phyloP scores from a whole-genome alignment of 305 asterid genomes.

The Ruellia speciosa region DNA sequence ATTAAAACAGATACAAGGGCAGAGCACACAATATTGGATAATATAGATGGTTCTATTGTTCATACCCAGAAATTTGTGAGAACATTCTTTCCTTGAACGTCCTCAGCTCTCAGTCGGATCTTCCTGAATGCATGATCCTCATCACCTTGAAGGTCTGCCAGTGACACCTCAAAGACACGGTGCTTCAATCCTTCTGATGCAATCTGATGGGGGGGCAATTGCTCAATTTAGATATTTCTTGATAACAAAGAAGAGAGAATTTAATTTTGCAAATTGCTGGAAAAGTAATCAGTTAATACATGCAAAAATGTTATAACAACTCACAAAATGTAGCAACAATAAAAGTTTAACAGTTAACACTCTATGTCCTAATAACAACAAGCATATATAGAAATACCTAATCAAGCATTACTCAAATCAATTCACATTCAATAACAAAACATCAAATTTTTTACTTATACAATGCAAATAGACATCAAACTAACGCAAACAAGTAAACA shows the following conservation, averaged over 20 bases:
- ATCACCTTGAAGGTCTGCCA: conserved; percentile 75
- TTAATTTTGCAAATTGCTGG: too few relatives aligned
- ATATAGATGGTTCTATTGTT: neutral
- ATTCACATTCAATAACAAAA: too few relatives aligned
- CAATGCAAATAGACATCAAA: too few relatives aligned
- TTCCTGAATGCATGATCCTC: conserved; percentile 80
- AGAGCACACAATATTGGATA: neutral
- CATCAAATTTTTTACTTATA: too few relatives aligned
- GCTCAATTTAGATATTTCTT: neutral
- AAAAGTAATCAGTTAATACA: too few relatives aligned
- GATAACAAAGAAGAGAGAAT: neutral
- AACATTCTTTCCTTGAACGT: conserved; percentile 84
- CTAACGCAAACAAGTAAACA: too few relatives aligned
- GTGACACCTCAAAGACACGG: conserved; percentile 74
- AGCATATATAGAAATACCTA: too few relatives aligned
- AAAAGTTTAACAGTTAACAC: too few relatives aligned
- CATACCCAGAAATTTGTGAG: conserved; percentile 87
- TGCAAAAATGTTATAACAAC: too few relatives aligned
- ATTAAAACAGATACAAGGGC: neutral
- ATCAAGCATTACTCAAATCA: too few relatives aligned
- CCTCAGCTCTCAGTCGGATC: conserved; percentile 84
- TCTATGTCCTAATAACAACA: too few relatives aligned
- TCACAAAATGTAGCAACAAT: too few relatives aligned
- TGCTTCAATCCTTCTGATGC: conserved; percentile 94
- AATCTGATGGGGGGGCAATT: conserved; percentile 31